Conservation (phyloP, 306 rosid genomes). For the Geum urbanum region DNA sequence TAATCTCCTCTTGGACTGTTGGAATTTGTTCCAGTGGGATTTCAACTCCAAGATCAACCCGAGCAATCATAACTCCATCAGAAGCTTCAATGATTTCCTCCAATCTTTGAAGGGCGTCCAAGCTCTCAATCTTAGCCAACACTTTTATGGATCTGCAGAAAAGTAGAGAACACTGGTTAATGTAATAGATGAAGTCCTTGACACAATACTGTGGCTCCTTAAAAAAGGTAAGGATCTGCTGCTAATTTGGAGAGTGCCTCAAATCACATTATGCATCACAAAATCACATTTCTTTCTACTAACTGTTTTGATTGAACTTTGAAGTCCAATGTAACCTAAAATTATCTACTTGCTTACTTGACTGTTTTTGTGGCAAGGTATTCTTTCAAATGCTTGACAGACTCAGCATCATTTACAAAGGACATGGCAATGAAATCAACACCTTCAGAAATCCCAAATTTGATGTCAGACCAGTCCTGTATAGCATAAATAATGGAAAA, state of each 20-base stretch:
- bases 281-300: neutral
- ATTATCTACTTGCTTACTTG: constrained; percentile 44
- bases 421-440: constrained; percentile 76
- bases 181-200: neutral
- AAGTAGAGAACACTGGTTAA: neutral
- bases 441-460: constrained; percentile 71
- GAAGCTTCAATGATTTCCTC: constrained; percentile 71
- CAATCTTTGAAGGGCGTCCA: constrained; percentile 68
- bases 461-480: constrained; percentile 87
- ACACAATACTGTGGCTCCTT: neutral
- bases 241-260: neutral
- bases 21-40: constrained; percentile 90
- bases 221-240: neutral
- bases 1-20: constrained; percentile 63
- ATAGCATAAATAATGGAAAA: constrained; percentile 13
- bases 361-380: constrained; percentile 61
- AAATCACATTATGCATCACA: neutral
- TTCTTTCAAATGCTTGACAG: constrained; percentile 58
- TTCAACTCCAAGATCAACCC: constrained; percentile 91
- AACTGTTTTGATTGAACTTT: neutral
- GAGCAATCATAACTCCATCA: constrained; percentile 90
- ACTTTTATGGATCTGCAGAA: constrained; percentile 57
- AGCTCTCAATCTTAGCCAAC: constrained; percentile 85
- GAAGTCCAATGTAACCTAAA: neutral
- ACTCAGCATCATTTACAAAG: constrained; percentile 59